These are phyloP conservation scores for Phoenix roebelenii DNA, from an alignment of 176 grass and related monocot genomes.

Conservation along the genomic window DNA sequence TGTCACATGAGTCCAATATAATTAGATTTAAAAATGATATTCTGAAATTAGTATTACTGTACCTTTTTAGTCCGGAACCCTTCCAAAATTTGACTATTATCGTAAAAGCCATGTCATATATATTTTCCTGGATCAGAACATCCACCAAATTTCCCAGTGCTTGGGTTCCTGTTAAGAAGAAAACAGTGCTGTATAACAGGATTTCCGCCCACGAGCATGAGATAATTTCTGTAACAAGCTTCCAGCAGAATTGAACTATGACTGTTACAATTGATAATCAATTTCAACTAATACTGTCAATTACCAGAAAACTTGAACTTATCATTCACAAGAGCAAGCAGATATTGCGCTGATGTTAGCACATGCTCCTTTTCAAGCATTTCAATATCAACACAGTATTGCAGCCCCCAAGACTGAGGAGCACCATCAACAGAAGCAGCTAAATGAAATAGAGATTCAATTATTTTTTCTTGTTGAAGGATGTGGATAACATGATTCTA, in stretches of 20 bases:
- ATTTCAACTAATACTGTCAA: background rate
- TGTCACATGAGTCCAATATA: background rate
- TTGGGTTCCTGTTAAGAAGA: constrained; percentile 39
- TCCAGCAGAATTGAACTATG: too few relatives aligned
- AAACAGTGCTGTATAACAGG: constrained; percentile 5
- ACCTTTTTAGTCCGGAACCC: constrained; percentile 75
- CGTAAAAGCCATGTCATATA: constrained; percentile 76
- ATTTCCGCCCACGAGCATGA: background rate
- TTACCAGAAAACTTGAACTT: constrained; percentile 61
- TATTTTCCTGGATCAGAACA: constrained; percentile 75
- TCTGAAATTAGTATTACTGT: background rate
- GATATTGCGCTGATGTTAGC: constrained; percentile 65
- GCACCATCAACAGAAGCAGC: constrained; percentile 39
- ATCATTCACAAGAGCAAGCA: constrained; percentile 57
- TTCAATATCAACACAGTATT: constrained; percentile 81
- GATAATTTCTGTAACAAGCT: too few relatives aligned
- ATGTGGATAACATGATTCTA: too few relatives aligned
- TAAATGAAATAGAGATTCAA: constrained; percentile 28
- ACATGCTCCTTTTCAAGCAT: constrained; percentile 87
- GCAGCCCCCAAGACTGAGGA: constrained; percentile 37
- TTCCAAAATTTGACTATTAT: constrained; percentile 84
- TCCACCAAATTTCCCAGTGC: constrained; percentile 55
- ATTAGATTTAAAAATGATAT: too few relatives aligned
- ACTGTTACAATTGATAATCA: too few relatives aligned
- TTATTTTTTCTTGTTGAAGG: too few relatives aligned